A percentile compares a stretch with the other conserved stretches of the same genome.
phyloP scores from a whole-genome alignment of 2,329 filamentous ascomycete species.

The Epichloe sibirici region DNA sequence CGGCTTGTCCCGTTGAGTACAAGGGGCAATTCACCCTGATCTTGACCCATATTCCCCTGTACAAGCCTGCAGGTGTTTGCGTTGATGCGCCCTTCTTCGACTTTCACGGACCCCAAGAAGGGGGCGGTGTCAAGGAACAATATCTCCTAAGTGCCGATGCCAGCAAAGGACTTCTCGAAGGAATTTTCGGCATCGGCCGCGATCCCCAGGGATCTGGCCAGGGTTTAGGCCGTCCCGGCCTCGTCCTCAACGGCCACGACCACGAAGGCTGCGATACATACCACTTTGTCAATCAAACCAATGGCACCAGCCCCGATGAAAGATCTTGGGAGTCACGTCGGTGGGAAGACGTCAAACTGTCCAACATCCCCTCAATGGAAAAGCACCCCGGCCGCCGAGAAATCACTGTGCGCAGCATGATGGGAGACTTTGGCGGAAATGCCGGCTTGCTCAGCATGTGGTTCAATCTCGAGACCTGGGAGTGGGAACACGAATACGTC shows the following conservation, averaged over 20 bases:
- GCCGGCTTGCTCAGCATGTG: conserved; percentile 78
- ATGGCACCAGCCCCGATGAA: conserved; percentile 25
- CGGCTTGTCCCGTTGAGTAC: conserved; percentile 47
- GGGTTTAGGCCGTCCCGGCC: conserved; percentile 57
- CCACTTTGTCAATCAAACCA: conserved; percentile 62
- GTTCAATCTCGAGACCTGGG: conserved; percentile 62
- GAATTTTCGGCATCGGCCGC: conserved; percentile 67
- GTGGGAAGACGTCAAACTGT: conserved; percentile 33
- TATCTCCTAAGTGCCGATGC: conserved; percentile 71
- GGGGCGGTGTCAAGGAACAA: conserved; percentile 74
- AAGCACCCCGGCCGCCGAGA: conserved; percentile 61
- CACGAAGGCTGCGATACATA: conserved; percentile 87
- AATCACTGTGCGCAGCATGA: conserved; percentile 93
- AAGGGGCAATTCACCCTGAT: conserved; percentile 65
- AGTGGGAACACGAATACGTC: conserved; percentile 73
- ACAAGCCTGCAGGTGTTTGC: conserved; percentile 73
- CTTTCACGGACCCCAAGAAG: conserved; percentile 55
- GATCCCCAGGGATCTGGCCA: conserved; percentile 42
- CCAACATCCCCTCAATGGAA: conserved; percentile 27
- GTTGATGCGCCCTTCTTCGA: conserved; percentile 74
- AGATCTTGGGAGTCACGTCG: conserved; percentile 37
- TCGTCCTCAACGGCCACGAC: conserved; percentile 88
- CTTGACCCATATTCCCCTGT: conserved; percentile 82
- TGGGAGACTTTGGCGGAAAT: conserved; percentile 92
- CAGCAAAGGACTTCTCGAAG: conserved; percentile 66